Conservation (phyloP, 1,139 yeast genomes). For the Pichia sp. region DNA sequence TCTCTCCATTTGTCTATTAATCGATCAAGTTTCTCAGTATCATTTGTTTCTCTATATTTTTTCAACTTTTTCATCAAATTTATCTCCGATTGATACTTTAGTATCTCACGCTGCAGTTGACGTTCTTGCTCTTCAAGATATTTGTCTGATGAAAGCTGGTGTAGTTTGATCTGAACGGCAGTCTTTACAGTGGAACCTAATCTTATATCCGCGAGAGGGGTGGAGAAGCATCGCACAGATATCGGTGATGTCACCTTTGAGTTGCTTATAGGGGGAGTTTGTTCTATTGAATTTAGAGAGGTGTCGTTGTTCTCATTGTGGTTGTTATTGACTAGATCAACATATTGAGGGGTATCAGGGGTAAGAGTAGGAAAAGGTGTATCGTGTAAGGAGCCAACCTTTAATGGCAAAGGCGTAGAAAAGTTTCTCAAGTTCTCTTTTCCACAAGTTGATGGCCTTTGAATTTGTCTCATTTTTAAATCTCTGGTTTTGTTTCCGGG, state of each 20-base stretch:
- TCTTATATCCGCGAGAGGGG: conserved; percentile 20
- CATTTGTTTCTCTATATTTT: conserved; percentile 26
- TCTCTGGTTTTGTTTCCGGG: not conserved
- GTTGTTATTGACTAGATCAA: not conserved
- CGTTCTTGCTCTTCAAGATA: conserved; percentile 15
- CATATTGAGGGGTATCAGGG: conserved; percentile 17
- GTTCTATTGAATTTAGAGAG: not conserved
- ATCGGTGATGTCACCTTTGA: conserved; percentile 15
- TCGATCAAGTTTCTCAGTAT: conserved; percentile 26
- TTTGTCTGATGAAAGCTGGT: conserved; percentile 15
- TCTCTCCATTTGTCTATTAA: conserved; percentile 42
- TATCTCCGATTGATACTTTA: conserved; percentile 28
- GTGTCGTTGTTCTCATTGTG: not conserved
- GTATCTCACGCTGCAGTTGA: conserved; percentile 28
- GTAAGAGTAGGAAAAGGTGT: conserved; percentile 30
- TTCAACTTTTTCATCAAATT: conserved; percentile 36
- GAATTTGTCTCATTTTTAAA: not conserved
- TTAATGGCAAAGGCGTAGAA: conserved; percentile 23
- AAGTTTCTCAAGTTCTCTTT: conserved; percentile 19
- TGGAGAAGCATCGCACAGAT: conserved; percentile 23
- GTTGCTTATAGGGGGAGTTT: conserved; percentile 6
- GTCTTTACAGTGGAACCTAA: conserved; percentile 15
- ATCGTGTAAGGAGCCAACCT: conserved; percentile 25
- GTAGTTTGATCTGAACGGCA: conserved; percentile 20
- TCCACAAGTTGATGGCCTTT: conserved; percentile 15